These are phyloP conservation scores for Epichloe amarillans DNA, from an alignment of 2,329 filamentous ascomycete genomes.

Conservation along the genomic window DNA sequence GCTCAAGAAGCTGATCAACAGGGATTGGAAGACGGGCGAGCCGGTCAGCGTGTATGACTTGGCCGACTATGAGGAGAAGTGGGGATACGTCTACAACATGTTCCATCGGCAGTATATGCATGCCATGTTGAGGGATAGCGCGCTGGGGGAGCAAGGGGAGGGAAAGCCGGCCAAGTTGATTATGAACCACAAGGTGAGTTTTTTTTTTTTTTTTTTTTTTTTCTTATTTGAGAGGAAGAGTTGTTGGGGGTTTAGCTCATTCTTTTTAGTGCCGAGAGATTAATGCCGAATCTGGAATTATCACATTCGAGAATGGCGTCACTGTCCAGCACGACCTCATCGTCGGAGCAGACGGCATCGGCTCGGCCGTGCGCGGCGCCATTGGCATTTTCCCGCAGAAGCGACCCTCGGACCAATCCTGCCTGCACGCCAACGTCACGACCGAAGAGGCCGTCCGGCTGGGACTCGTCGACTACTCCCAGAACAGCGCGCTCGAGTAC, in stretches of 20 bases:
- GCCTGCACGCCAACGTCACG: slow-evolving; percentile 50
- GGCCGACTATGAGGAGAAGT: slow-evolving; percentile 49
- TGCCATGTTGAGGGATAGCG: slow-evolving; percentile 48
- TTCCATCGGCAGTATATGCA: slow-evolving; percentile 60
- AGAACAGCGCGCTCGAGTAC: slow-evolving; percentile 50
- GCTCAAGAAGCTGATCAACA: slow-evolving; percentile 52
- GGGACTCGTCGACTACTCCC: slow-evolving; percentile 49
- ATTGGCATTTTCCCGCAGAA: slow-evolving; percentile 50
- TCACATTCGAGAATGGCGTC: slow-evolving; percentile 40
- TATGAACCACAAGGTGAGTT: slow-evolving; percentile 39
- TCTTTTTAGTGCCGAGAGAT: slow-evolving; percentile 31
- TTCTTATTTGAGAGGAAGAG: too few species aligned
- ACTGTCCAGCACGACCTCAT: slow-evolving; percentile 43
- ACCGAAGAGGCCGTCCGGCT: slow-evolving; percentile 46
- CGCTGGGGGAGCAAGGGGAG: slow-evolving; percentile 36
- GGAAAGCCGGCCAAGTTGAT: slow-evolving; percentile 39
- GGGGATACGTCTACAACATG: slow-evolving; percentile 56
- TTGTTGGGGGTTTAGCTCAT: background rate
- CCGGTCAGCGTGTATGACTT: slow-evolving; percentile 50
- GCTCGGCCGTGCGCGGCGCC: slow-evolving; percentile 47
- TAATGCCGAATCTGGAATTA: slow-evolving; percentile 33
- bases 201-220: background rate
- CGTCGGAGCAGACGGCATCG: slow-evolving; percentile 54
- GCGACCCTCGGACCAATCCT: slow-evolving; percentile 45
- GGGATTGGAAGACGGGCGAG: slow-evolving; percentile 57